phyloP scores from a whole-genome alignment of 352 stramenopile species.

The Vaucheria bursata region DNA sequence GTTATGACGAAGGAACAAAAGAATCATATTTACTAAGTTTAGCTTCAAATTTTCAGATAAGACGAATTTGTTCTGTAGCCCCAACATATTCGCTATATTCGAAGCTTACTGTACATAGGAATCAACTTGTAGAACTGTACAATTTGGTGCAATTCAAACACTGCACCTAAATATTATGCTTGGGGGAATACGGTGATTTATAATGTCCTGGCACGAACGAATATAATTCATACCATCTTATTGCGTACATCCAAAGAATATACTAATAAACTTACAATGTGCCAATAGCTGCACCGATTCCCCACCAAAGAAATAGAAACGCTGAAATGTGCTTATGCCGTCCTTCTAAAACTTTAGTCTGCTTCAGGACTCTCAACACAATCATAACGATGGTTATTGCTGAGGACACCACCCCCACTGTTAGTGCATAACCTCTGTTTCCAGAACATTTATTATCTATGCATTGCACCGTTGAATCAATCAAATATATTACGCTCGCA shows the following conservation, averaged over 20 bases:
- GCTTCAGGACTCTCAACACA: not conserved
- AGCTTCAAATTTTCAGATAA: too few relatives aligned
- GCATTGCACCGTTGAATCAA: not conserved
- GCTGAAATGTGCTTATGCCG: not conserved
- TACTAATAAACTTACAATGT: slow-evolving; percentile 4
- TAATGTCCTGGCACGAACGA: too few relatives aligned
- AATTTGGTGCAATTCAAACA: too few relatives aligned
- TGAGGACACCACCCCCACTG: not conserved
- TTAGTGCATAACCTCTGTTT: not conserved
- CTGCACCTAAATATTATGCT: too few relatives aligned
- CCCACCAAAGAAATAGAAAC: slow-evolving; percentile 1
- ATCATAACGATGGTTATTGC: not conserved
- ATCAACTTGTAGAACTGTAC: too few relatives aligned
- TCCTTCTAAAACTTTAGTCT: not conserved
- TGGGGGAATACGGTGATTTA: too few relatives aligned
- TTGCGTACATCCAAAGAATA: not conserved
- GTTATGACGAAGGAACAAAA: too few relatives aligned
- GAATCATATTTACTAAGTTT: too few relatives aligned
- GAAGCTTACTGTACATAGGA: too few relatives aligned
- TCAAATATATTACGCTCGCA: not conserved
- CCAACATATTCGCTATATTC: too few relatives aligned
- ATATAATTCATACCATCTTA: too few relatives aligned
- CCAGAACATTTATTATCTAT: not conserved
- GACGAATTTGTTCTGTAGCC: too few relatives aligned
- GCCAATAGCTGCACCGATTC: not conserved